Evolutionary conservation across 2,329 filamentous ascomycete genomes (phyloP), one percentile per base, ranked within the genome.

Genomic region (Claviceps quebecensis): DNA sequence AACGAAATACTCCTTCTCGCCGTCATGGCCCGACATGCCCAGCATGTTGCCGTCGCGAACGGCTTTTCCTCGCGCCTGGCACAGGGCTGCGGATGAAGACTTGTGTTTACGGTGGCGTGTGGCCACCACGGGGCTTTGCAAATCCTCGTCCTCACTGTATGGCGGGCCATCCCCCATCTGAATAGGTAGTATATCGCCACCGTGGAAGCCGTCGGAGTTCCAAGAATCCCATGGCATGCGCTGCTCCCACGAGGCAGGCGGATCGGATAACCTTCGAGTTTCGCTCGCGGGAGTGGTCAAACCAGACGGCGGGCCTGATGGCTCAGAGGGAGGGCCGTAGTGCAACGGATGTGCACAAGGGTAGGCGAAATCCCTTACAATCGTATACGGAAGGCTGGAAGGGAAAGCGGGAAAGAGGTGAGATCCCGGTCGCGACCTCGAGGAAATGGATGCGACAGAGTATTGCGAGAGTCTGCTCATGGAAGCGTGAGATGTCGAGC

Each of bases 311-410:
- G 81, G 80, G 50, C 74, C 70, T 49, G 80, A 83, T 26, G 80
- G 74, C 59, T 89, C 84, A 39, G 84, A 84, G 16, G 87, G 83
- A n/a, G 91, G 86, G 1, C 93, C 93, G 73, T 95, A 95, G 72
- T 97, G 93, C 67, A 96, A 76, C 44, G 87, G 89, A 66, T 97
- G 87, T 51, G 77, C 76, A 26, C 78, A 65, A 36, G 87, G 81
- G 65, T 97, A 98, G 58, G 93, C 93, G 70, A 97, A 98, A 73
- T 98, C 93, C 62, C 93, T 85, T 57, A 98, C 90, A 45, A 87
- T 75, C n/a, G 89, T 83, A 66, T 96, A 96, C 6, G 86, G 69
- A 17, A 96, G 78, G 63, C 83, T 95, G 53, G 89, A 93, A 60
- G 88, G 84, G 67, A 88, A 93, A 60, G 85, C 73, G 16, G 88